phyloP scores from a whole-genome alignment of 257 asterid species.

The Eustoma russellianum region DNA sequence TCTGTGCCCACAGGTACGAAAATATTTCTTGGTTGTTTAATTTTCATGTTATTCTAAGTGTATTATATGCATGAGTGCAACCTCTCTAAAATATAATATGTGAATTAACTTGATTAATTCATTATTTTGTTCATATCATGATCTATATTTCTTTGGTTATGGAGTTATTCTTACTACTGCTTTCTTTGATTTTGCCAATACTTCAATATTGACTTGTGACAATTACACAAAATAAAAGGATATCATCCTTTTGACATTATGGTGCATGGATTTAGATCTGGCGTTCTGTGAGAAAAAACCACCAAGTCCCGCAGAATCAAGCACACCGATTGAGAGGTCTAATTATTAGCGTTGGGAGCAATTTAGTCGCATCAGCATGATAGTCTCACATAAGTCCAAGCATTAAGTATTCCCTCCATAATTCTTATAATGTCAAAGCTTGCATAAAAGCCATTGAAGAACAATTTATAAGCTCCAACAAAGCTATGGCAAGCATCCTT shows the following conservation, averaged over 20 bases:
- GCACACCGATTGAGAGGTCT: background rate
- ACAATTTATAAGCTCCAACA: conserved; percentile 1
- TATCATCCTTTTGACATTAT: background rate
- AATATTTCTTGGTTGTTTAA: too few relatives aligned
- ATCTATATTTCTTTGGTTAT: background rate
- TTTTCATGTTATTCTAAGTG: too few relatives aligned
- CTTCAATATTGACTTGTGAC: background rate
- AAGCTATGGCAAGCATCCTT: background rate
- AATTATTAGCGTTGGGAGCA: background rate
- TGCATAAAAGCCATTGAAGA: background rate
- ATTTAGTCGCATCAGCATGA: too few relatives aligned
- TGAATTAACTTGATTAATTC: too few relatives aligned
- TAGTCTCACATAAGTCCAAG: background rate
- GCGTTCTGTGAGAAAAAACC: background rate
- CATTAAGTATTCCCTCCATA: background rate
- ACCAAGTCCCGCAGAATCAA: background rate
- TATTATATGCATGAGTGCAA: too few relatives aligned
- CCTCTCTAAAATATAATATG: too few relatives aligned
- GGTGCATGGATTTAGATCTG: background rate
- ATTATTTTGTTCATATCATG: background rate
- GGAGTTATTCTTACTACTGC: background rate
- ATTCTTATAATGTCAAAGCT: background rate
- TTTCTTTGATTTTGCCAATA: background rate
- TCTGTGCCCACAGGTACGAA: too few relatives aligned
- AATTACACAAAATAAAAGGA: background rate